These are phyloP conservation scores for Datisca glomerata DNA, from an alignment of 306 rosid genomes.

Conservation along the genomic window DNA sequence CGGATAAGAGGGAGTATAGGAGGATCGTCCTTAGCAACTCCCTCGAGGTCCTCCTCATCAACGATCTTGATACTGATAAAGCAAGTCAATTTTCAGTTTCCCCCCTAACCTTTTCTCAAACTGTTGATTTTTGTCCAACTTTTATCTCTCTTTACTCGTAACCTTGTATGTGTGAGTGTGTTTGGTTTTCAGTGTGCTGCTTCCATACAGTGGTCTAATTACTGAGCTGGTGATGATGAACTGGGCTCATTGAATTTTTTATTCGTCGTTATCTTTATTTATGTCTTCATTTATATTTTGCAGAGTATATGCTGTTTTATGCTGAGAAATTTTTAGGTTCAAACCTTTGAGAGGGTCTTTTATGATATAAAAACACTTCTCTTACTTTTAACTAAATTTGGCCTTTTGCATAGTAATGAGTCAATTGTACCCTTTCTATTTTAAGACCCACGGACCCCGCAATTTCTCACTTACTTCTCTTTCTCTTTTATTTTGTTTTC, in stretches of 20 bases:
- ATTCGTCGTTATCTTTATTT: background rate
- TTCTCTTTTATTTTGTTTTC: too few species aligned
- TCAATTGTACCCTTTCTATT: too few species aligned
- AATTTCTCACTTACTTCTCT: too few species aligned
- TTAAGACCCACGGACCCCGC: too few species aligned
- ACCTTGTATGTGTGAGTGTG: background rate
- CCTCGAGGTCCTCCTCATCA: conserved; percentile 65
- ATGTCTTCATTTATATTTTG: conserved; percentile 12
- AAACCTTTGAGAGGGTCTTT: too few species aligned
- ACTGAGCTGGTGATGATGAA: too few species aligned
- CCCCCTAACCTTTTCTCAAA: background rate
- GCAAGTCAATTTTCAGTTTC: conserved; percentile 11
- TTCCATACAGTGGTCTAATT: too few species aligned
- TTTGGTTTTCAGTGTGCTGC: conserved; percentile 65
- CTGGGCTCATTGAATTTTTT: background rate
- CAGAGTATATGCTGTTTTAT: conserved; percentile 98
- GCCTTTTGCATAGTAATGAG: too few species aligned
- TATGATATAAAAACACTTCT: too few species aligned
- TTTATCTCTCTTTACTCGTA: too few species aligned
- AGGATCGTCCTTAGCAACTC: conserved; percentile 62
- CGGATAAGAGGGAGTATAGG: conserved; percentile 64
- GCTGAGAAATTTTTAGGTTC: too few species aligned
- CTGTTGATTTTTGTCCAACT: background rate
- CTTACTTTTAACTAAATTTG: too few species aligned
- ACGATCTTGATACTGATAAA: conserved; percentile 90